phyloP scores from a whole-genome alignment of 176 grass and related monocot genomes.

The Cenchrus purpureus region DNA sequence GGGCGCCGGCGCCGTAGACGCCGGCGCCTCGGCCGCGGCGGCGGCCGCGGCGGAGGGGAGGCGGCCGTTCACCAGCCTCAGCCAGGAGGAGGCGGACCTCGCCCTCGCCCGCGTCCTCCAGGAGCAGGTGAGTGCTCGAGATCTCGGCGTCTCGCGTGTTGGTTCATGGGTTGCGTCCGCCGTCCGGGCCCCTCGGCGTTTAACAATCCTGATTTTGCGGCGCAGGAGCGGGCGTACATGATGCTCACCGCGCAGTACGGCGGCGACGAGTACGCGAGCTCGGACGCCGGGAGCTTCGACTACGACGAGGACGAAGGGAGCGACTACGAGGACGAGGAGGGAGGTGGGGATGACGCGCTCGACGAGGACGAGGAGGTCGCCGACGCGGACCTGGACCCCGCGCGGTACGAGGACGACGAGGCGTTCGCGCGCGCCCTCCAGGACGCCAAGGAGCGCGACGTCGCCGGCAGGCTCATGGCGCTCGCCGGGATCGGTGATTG shows the following conservation, averaged over 20 bases:
- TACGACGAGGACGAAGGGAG: slow-evolving; percentile 50
- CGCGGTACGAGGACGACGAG: slow-evolving; percentile 67
- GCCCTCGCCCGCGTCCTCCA: slow-evolving; percentile 93
- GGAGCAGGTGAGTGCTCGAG: slow-evolving; percentile 60
- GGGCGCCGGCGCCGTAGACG: neutral
- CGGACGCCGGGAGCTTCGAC: slow-evolving; percentile 65
- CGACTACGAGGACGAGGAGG: slow-evolving; percentile 55
- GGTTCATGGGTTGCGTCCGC: neutral
- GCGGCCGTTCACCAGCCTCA: slow-evolving; percentile 90
- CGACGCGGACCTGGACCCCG: slow-evolving; percentile 40
- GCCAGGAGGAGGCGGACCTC: slow-evolving; percentile 94
- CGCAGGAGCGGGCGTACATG: slow-evolving; percentile 93
- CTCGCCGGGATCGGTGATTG: slow-evolving; percentile 72
- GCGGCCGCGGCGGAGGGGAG: slow-evolving; percentile 11
- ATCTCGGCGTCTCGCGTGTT: neutral
- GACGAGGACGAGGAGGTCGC: slow-evolving; percentile 50
- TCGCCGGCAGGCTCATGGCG: slow-evolving; percentile 71
- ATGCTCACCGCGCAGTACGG: slow-evolving; percentile 63
- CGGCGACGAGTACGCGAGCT: slow-evolving; percentile 69
- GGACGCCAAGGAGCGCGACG: slow-evolving; percentile 68
- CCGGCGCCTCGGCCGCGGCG: neutral
- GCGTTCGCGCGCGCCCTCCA: slow-evolving; percentile 79
- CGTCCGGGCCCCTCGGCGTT: too few species aligned
- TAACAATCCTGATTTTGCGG: too few species aligned
- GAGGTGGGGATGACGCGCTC: slow-evolving; percentile 37